Evolutionary conservation across 139 green algal species (phyloP).

Genomic region (Eudorina sp.): DNA sequence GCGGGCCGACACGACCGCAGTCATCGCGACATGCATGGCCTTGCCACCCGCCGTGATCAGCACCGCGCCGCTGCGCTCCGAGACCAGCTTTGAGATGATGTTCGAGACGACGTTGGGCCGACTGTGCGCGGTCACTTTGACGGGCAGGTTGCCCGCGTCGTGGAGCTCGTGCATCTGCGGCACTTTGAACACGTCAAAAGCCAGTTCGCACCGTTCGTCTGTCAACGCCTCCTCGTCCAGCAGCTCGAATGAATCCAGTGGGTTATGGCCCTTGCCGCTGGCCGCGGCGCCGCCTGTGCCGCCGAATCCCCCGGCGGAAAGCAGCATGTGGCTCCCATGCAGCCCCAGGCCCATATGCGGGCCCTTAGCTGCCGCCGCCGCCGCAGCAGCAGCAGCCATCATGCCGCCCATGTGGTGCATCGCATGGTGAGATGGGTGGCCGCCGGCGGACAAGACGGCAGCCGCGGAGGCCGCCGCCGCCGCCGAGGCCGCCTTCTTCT

Average conservation of each 20-base stretch:
- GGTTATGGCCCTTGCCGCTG: background rate
- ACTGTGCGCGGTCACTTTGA: constrained; percentile 64
- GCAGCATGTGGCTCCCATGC: background rate
- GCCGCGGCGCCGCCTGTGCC: background rate
- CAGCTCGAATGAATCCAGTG: constrained; percentile 36
- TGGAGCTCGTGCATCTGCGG: constrained; percentile 47
- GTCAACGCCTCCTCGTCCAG: constrained; percentile 43
- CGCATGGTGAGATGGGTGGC: background rate
- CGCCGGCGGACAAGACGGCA: background rate
- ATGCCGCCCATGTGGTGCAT: background rate
- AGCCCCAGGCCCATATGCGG: background rate
- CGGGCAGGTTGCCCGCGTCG: constrained; percentile 52
- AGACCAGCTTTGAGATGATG: constrained; percentile 66
- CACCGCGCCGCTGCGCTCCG: constrained; percentile 52
- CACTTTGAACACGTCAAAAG: constrained; percentile 68
- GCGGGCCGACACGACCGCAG: constrained; percentile 57
- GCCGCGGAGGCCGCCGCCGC: background rate
- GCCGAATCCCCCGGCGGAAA: background rate
- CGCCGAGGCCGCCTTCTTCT: background rate
- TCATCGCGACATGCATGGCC: constrained; percentile 67
- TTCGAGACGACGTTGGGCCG: constrained; percentile 61
- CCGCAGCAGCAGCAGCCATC: constrained; percentile 9
- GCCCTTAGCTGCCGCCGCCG: constrained; percentile 7
- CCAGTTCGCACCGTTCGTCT: constrained; percentile 57
- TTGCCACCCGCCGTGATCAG: constrained; percentile 64